Base-by-base conservation (phyloP, 176 grass and related monocot species). In the Typha latifolia region DNA sequence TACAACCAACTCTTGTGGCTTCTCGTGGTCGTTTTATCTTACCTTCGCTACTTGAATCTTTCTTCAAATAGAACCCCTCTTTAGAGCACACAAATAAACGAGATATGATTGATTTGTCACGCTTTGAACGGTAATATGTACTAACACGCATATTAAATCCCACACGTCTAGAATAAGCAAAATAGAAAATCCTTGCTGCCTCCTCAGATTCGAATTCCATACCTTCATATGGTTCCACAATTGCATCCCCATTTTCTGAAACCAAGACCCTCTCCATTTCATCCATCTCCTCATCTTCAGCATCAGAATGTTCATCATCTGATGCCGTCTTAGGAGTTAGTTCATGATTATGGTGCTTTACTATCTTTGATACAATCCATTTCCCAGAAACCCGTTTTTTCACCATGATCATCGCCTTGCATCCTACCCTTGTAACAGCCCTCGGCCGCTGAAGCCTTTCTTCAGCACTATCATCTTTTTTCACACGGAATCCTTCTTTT, bases 381-480 rank as follows among this genome's bases (percentile, higher is more conserved):
- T 69, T 66, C 14, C 66, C 80, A 12, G 66, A 80, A 63, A 82
- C 83, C 70, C 79, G 83, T 62, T 83, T 90, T 71, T 90, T 90
- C 57, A 90, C 87, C 74, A 81, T 70, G 74, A 90, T 86, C 87
- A 90, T 90, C 49, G 83, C 87, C 67, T 90, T 90, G 72, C 87
- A 90, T 13, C 87, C 87, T 29, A 90, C 80, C 51, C 87, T 90
- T 0, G 87, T 86, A 78, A 90, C 77, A 1, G 87, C 87, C 63
- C 87, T 59, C 6, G 87, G 82, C 23, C 87, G 66, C 12, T 81
- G 73, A 4, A 75, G 74, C 63, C 77, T 75, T 27, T 51, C 77
- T 21, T 69, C 31, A 61, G 66, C 62, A 49, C 66, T 80, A 74
- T 86, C 82, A 16, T 81, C 87, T 13, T 84, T 81, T 70, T 90